A percentile compares a stretch with the other conserved stretches of the same genome.
Conservation (phyloP, 2,329 filamentous ascomycete species). For the Aspergillus sp. region DNA sequence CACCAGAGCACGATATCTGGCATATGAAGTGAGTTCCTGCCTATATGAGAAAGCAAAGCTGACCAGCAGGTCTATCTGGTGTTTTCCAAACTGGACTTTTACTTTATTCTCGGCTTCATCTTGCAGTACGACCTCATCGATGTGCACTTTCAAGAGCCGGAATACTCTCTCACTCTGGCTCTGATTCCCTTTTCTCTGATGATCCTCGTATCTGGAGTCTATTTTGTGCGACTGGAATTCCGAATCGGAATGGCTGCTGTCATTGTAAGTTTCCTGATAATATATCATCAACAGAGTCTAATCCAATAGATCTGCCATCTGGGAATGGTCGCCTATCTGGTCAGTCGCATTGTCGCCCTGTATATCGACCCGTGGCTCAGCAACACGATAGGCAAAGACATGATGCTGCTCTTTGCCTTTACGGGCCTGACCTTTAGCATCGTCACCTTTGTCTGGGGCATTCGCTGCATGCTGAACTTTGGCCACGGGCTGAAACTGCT, state of each 20-base stretch:
- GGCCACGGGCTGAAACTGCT: conserved; percentile 5
- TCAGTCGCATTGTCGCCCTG: conserved; percentile 10
- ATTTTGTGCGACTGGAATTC: conserved; percentile 7
- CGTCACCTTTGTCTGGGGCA: conserved; percentile 4
- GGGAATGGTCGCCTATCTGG: conserved; percentile 9
- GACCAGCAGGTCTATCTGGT: conserved; percentile 12
- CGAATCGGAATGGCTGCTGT: conserved; percentile 3
- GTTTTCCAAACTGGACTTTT: conserved; percentile 11
- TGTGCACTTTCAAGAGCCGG: conserved; percentile 14
- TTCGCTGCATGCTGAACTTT: conserved; percentile 10
- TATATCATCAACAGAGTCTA: neutral
- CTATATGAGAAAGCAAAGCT: neutral
- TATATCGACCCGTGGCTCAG: conserved; percentile 2
- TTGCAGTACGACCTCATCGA: conserved; percentile 15
- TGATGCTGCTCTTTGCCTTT: conserved; percentile 12
- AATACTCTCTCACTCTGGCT: conserved; percentile 12
- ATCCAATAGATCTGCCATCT: conserved; percentile 7
- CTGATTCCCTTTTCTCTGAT: conserved; percentile 11
- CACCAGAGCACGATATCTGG: conserved; percentile 7
- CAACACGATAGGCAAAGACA: conserved; percentile 7
- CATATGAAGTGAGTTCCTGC: conserved; percentile 8
- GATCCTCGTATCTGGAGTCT: conserved; percentile 9
- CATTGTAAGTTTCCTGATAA: conserved; percentile 1
- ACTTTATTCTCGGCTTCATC: conserved; percentile 13
- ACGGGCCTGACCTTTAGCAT: conserved; percentile 5